Percentiles rank a stretch among this genome's conserved stretches.
Conservation (phyloP, 768 basidiomycete genomes). For the Xerocomus brunneocitrinus region DNA sequence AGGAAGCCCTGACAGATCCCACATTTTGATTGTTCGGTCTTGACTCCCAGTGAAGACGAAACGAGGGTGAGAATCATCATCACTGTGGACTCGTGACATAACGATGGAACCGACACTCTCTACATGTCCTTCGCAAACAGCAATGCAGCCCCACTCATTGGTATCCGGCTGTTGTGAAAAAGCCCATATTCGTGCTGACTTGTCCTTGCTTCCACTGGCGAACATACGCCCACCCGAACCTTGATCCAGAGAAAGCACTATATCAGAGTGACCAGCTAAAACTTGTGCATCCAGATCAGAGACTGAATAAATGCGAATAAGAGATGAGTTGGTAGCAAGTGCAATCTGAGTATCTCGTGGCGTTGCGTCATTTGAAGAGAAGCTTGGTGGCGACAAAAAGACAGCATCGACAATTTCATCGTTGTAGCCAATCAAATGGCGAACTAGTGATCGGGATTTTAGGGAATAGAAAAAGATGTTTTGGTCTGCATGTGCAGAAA, state of each 20-base stretch:
- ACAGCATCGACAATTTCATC: conserved; percentile 93
- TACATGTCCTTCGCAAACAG: conserved; percentile 87
- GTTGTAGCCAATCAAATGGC: conserved; percentile 94
- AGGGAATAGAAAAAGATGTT: conserved; percentile 92
- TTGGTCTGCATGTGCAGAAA: conserved; percentile 92
- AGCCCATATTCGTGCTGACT: conserved; percentile 82
- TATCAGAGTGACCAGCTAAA: conserved; percentile 84
- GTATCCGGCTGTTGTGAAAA: conserved; percentile 11
- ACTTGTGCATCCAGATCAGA: conserved; percentile 76
- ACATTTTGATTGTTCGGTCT: conserved; percentile 97
- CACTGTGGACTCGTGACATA: conserved; percentile 49
- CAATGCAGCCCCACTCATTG: conserved; percentile 59
- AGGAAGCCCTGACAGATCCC: conserved; percentile 72
- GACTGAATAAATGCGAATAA: conserved; percentile 85
- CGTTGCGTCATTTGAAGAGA: conserved; percentile 17
- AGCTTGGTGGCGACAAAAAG: conserved; percentile 56
- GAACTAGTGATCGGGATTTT: conserved; percentile 52
- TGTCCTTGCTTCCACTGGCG: conserved; percentile 92
- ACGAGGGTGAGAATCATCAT: conserved; percentile 31
- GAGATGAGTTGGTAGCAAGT: conserved; percentile 94
- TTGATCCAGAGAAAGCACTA: conserved; percentile 81
- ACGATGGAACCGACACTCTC: conserved; percentile 91
- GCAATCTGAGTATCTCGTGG: conserved; percentile 71
- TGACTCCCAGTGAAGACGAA: conserved; percentile 96
- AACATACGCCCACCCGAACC: conserved; percentile 65